Conservation (phyloP, 371 early-diverging fungal species). For the Cokeromyces recurvatus region DNA sequence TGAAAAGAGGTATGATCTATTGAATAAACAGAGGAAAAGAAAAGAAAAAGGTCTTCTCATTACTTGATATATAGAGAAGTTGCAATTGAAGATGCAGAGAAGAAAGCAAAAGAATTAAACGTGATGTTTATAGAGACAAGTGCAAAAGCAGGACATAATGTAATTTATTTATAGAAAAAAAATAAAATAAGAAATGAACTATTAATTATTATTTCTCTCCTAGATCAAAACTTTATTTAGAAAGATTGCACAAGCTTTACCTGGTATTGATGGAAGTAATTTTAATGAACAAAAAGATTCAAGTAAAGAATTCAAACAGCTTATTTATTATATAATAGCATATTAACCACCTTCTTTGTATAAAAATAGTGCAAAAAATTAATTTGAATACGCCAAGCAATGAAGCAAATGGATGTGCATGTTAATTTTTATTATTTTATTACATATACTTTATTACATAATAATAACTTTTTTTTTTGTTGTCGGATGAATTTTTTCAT, state of each 20-base stretch:
- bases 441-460: not conserved
- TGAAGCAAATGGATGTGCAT: constrained; percentile 25
- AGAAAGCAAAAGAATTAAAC: constrained; percentile 87
- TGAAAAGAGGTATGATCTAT: constrained; percentile 81
- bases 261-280: constrained; percentile 71
- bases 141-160: constrained; percentile 97
- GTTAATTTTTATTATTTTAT: constrained; percentile 12
- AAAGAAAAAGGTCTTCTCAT: too few species aligned
- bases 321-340: too few species aligned
- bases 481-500: too few species aligned
- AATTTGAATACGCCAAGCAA: constrained; percentile 21
- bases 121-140: constrained; percentile 95
- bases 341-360: too few species aligned
- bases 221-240: constrained; percentile 84
- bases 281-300: constrained; percentile 25
- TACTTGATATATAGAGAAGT: constrained; percentile 76
- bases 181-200: not conserved
- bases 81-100: constrained; percentile 91
- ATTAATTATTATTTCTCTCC: too few species aligned
- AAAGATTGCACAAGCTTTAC: constrained; percentile 91
- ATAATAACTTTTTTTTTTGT: too few species aligned
- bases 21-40: too few species aligned
- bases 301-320: constrained; percentile 13
- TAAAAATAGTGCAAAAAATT: constrained; percentile 35
- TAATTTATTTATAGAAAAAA: constrained; percentile 4